Base-by-base conservation (phyloP, 108 stramenopile species). In the Bacterosira constricta region DNA sequence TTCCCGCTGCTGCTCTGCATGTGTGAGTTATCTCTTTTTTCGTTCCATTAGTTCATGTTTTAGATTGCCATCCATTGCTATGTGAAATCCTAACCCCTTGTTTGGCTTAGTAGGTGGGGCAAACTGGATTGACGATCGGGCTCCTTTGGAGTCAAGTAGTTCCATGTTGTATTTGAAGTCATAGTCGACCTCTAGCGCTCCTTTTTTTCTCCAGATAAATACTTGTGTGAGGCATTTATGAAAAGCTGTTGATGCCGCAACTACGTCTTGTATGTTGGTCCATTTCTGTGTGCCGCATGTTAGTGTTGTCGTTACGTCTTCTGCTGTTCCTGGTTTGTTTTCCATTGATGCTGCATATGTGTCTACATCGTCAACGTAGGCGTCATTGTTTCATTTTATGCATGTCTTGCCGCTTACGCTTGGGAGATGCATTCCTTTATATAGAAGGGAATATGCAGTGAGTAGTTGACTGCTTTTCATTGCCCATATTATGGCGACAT, bases 291-390 rank as follows among this genome's bases (percentile, higher is more conserved):
- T 36, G 13, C 57, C 36, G 12, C 6, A 3, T 3, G 15, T n/a
- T 18, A 59, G 11, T 17, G 35, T 4, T 7, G 35, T 11, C 11
- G 5, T 37, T 17, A 38, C 57, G 7, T 59, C 36, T 15, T 59
- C n/a, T 18, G 31, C 36, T 29, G 32, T 4, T 6, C 5, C 12
- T 7, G 3, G 36, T 7, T 20, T 9, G 3, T 15, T 18, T n/a
- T n/a, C n/a, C n/a, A n/a, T n/a, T n/a, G n/a, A n/a, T n/a, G n/a
- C n/a, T n/a, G n/a, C n/a, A n/a, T 3, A 37, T 10, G n/a, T 17
- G 27, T 62, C 60, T 2, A 62, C 60, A 62, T 62, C 27, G 20
- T 25, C n/a, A n/a, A n/a, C n/a, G n/a, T n/a, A n/a, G n/a, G n/a
- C n/a, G n/a, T n/a, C n/a, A n/a, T n/a, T n/a, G 41, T 8, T 42